Conservation (phyloP, 108 stramenopile genomes). For the Stephanodiscus minutulus region DNA sequence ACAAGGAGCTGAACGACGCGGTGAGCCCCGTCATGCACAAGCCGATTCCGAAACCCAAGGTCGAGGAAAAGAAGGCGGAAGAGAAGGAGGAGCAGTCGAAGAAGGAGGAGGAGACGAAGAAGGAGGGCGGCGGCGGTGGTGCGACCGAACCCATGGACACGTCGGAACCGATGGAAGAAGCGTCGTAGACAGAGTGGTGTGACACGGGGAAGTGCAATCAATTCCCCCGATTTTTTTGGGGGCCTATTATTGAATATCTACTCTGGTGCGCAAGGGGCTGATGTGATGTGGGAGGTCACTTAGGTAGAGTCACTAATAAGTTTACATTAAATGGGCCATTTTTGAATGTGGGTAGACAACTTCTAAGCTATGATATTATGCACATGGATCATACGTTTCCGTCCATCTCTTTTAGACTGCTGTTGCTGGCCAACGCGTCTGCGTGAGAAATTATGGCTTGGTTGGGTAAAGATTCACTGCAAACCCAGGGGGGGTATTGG, state of each 20-base stretch:
- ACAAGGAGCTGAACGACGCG: conserved; percentile 62
- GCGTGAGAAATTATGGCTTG: too few species aligned
- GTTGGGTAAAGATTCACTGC: too few species aligned
- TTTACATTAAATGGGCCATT: too few species aligned
- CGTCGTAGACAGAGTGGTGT: conserved; percentile 1
- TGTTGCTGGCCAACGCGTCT: too few species aligned
- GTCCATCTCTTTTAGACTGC: too few species aligned
- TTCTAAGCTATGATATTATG: too few species aligned
- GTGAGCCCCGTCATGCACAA: conserved; percentile 92
- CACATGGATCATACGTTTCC: too few species aligned
- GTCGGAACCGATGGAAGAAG: conserved; percentile 55
- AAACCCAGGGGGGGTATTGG: too few species aligned
- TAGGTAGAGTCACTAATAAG: too few species aligned
- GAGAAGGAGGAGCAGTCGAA: conserved; percentile 37
- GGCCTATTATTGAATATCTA: neutral
- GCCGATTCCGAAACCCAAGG: conserved; percentile 86
- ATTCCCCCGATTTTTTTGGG: neutral
- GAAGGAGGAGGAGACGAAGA: conserved; percentile 52
- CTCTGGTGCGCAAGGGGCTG: neutral
- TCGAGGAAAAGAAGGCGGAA: conserved; percentile 63
- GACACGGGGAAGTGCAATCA: neutral
- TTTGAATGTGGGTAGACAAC: too few species aligned
- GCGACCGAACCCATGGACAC: conserved; percentile 71
- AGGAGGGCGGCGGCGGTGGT: too few species aligned
- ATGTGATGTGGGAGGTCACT: neutral